Evolutionary conservation across 495 filamentous ascomycete species (phyloP).

Genomic region (Schizothecium vesticola): DNA sequence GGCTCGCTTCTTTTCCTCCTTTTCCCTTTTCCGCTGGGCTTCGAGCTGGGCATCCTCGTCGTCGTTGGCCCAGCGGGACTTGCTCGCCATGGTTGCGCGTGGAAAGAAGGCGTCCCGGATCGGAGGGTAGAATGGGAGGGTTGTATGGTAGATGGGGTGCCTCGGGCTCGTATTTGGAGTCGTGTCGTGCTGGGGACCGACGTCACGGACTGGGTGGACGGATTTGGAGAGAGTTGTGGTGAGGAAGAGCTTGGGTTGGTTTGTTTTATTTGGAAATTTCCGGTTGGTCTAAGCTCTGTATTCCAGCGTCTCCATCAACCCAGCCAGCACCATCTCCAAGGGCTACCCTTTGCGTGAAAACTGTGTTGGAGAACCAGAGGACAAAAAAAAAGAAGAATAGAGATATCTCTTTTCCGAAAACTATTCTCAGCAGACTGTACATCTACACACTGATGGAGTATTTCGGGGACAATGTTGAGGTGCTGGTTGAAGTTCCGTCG

Average conservation of each 20-base stretch:
- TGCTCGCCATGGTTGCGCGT: slow-evolving; percentile 52
- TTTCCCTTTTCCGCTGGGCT: slow-evolving; percentile 72
- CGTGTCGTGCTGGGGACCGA: not conserved
- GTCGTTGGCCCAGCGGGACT: slow-evolving; percentile 84
- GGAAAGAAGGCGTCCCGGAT: not conserved
- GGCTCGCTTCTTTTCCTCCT: slow-evolving; percentile 79
- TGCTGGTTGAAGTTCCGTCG: too few relatives aligned
- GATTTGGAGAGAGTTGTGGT: not conserved
- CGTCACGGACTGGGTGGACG: not conserved
- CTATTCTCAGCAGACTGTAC: too few relatives aligned
- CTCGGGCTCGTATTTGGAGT: not conserved
- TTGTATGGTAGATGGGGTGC: not conserved
- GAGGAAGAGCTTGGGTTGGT: not conserved
- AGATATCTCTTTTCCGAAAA: too few relatives aligned
- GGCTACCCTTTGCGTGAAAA: not conserved
- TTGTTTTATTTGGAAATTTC: slow-evolving; percentile 24
- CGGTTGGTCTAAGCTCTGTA: slow-evolving; percentile 19
- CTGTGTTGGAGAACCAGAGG: too few relatives aligned
- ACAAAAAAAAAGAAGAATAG: too few relatives aligned
- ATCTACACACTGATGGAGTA: too few relatives aligned
- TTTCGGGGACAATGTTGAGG: too few relatives aligned
- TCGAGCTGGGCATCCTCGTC: slow-evolving; percentile 68
- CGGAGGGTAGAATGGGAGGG: not conserved
- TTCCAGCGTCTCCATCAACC: not conserved
- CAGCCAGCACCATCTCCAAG: not conserved